A percentile compares a stretch with the other conserved stretches of the same genome.
Conservation (phyloP, 75 land plant species). For the Cunninghamia lanceolata region DNA sequence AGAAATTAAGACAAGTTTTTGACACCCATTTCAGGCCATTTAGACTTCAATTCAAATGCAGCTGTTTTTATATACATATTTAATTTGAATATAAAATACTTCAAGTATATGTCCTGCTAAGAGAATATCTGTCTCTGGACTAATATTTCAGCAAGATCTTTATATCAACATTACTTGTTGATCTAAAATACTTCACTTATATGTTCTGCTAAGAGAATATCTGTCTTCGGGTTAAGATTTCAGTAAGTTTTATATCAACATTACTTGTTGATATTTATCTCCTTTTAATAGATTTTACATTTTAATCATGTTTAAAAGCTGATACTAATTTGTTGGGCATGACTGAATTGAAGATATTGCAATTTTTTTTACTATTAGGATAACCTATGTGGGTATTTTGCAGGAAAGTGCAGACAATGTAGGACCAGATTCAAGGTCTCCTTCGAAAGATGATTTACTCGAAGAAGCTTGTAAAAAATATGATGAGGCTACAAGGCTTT, state of each 20-base stretch:
- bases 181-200: background rate
- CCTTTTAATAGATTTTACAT: background rate
- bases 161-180: background rate
- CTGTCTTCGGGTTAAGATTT: background rate
- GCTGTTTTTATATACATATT: background rate
- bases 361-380: background rate
- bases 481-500: slow-evolving; percentile 83
- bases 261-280: background rate
- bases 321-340: background rate
- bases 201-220: background rate
- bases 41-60: background rate
- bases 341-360: background rate
- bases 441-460: slow-evolving; percentile 92
- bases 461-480: slow-evolving; percentile 96
- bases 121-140: background rate
- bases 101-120: background rate
- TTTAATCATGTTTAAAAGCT: background rate
- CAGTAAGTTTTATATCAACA: background rate
- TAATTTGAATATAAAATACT: background rate
- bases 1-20: background rate
- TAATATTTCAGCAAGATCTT: background rate
- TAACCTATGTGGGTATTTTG: background rate
- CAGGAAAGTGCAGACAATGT: slow-evolving; percentile 99
- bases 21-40: background rate
- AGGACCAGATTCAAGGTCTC: slow-evolving; percentile 59